Conservation (phyloP, 192 early-diverging fungal species). For the Bifiguratus adelaidae region DNA sequence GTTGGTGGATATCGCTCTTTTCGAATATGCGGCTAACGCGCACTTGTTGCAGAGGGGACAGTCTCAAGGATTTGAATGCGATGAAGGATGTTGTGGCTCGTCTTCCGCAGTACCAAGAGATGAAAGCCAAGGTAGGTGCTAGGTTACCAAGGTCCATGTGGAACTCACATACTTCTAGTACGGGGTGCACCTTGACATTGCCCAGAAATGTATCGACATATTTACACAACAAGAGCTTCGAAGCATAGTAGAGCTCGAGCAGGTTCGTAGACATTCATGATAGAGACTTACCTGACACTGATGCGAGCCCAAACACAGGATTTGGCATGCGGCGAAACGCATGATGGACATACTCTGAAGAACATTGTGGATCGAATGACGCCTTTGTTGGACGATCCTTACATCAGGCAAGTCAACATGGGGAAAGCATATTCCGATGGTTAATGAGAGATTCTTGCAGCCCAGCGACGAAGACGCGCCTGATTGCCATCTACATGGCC, state of each 20-base stretch:
- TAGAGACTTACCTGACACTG: no score
- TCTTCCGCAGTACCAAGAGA: slow-evolving; percentile 77
- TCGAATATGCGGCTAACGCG: background rate
- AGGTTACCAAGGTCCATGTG: background rate
- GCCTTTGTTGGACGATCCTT: slow-evolving; percentile 62
- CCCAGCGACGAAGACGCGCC: slow-evolving; percentile 58
- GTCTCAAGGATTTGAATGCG: slow-evolving; percentile 57
- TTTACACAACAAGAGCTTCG: slow-evolving; percentile 64
- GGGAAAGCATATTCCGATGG: no score
- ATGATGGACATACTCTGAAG: slow-evolving; percentile 54
- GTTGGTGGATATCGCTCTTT: background rate
- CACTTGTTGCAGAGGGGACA: slow-evolving; percentile 19
- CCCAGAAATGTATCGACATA: slow-evolving; percentile 69
- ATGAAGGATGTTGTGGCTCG: slow-evolving; percentile 81
- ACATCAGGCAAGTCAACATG: slow-evolving; percentile 34
- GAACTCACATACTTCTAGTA: slow-evolving; percentile 26
- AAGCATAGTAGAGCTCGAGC: slow-evolving; percentile 63
- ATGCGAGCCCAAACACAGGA: slow-evolving; percentile 37
- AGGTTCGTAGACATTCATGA: slow-evolving; percentile 13
- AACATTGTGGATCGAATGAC: slow-evolving; percentile 71
- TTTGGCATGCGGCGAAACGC: slow-evolving; percentile 69
- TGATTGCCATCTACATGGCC: slow-evolving; percentile 77
- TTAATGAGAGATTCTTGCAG: no score
- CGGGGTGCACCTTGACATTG: slow-evolving; percentile 74
- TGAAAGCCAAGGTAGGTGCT: slow-evolving; percentile 46